phyloP scores from a whole-genome alignment of 495 filamentous ascomycete genomes.

The Stereocaulon alpinum region DNA sequence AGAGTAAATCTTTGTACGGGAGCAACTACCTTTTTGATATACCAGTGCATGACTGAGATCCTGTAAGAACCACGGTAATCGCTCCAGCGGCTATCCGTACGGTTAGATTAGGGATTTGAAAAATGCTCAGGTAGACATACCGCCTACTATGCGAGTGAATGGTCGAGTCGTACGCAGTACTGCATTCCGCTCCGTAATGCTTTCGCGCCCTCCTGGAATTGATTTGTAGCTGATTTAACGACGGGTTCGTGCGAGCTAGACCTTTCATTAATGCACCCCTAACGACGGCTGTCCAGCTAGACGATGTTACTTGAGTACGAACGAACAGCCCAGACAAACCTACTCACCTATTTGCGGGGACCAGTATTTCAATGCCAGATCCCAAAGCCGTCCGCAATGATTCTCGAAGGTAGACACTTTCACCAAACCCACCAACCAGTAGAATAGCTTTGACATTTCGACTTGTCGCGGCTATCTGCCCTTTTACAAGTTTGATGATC shows the following conservation, averaged over 20 bases:
- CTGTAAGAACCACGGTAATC: neutral
- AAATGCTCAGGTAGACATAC: neutral
- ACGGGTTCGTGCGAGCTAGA: neutral
- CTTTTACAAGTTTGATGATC: conserved; percentile 18
- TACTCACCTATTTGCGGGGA: conserved; percentile 6
- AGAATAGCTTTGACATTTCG: conserved; percentile 42
- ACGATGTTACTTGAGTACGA: too few relatives aligned
- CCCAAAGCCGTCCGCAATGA: conserved; percentile 20
- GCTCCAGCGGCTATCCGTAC: neutral
- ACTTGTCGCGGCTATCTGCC: conserved; percentile 21
- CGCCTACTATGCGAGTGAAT: neutral
- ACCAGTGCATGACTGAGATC: neutral
- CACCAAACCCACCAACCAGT: conserved; percentile 60
- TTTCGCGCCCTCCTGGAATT: neutral
- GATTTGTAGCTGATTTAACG: neutral
- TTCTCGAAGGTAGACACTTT: conserved; percentile 49
- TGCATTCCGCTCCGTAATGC: neutral
- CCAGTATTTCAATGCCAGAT: conserved; percentile 17
- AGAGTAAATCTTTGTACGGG: too few relatives aligned
- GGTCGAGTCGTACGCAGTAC: too few relatives aligned
- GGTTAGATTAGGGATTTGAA: neutral
- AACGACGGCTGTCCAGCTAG: conserved; percentile 27
- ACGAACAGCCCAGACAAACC: neutral
- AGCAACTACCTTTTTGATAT: neutral
- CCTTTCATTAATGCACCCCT: conserved; percentile 30